These are phyloP conservation scores for Punica granatum DNA, from an alignment of 345 rosid species.

Conservation along the genomic window DNA sequence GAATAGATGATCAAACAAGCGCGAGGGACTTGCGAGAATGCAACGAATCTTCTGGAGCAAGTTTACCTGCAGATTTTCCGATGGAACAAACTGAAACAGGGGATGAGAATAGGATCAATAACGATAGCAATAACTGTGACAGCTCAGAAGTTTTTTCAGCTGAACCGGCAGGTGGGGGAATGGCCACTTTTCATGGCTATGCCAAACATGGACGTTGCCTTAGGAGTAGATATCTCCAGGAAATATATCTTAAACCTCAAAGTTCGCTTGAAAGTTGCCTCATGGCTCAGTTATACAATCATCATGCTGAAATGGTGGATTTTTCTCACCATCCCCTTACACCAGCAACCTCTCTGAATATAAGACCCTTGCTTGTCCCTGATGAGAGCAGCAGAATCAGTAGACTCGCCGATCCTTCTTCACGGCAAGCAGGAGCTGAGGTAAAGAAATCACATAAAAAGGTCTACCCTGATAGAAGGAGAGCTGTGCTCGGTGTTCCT, in stretches of 20 bases:
- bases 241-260: slow-evolving; percentile 34
- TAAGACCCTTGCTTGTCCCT: slow-evolving; percentile 54
- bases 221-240: slow-evolving; percentile 24
- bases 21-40: slow-evolving; percentile 17
- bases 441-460: slow-evolving; percentile 21
- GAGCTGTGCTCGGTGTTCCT: slow-evolving; percentile 31
- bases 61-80: slow-evolving; percentile 22
- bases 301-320: slow-evolving; percentile 39
- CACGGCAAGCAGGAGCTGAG: slow-evolving; percentile 2
- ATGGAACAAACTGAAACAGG: slow-evolving; percentile 15
- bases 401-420: slow-evolving; percentile 26
- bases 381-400: slow-evolving; percentile 47
- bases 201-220: slow-evolving; percentile 32
- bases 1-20: slow-evolving; percentile 18
- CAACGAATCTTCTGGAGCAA: slow-evolving; percentile 19
- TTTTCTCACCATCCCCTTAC: slow-evolving; percentile 32
- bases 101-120: slow-evolving; percentile 11
- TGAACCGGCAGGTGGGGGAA: slow-evolving; percentile 15
- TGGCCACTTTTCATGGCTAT: slow-evolving; percentile 17
- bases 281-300: slow-evolving; percentile 54
- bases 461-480: slow-evolving; percentile 13
- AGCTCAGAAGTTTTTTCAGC: slow-evolving; percentile 3
- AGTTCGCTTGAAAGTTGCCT: slow-evolving; percentile 55
- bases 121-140: not conserved
- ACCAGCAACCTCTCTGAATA: slow-evolving; percentile 29